Evolutionary conservation across 2,329 filamentous ascomycete genomes (phyloP), one percentile per base, ranked within the genome.

Genomic region (Botrytis medusae): DNA sequence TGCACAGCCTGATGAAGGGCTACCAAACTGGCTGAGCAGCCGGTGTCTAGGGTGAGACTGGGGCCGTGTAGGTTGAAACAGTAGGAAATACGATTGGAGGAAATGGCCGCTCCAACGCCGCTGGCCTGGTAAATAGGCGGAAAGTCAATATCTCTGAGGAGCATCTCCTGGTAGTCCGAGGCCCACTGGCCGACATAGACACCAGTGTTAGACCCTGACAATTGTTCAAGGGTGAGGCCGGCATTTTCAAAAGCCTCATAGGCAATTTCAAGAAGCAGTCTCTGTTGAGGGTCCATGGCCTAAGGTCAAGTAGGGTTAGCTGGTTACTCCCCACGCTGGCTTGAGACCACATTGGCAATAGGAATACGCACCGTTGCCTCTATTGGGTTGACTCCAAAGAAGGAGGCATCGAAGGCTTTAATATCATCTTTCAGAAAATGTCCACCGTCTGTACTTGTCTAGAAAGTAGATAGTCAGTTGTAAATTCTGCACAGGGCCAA

Each of bases 1-100:
- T 46, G 32, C 10, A 63, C 60, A 29, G 77, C 79, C 25, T 78
- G 75, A 76, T 89, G 86, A 4, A 89, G 81, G 0, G 85, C 85
- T 4, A 87, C 84, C 32, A 89, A 81, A 65, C 85, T 86, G 8
- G 85, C 85, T 46, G 86, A 88, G 79, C 88, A 90, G 34, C 87
- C 88, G 0, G 88, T 89, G 32, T 74, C 69, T 14, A 79, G 34
- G 32, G 72, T 74, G 62, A 79, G 46, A 65, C 63, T 65, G 46
- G 83, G 80, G 0, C 83, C 83, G 9, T 76, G 75, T 60, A 83
- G 74, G 69, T 84, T 79, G 72, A 83, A 85, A 72, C 80, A 83
- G 80, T 82, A 85, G 51, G 82, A 83, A 20, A 86, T 75, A 3
- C 84, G 80, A 73, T 85, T 85, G 0, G 84, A 77, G 8, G 83